Base-by-base conservation (phyloP, 1,139 yeast genomes). In the Hyphopichia fennica region DNA sequence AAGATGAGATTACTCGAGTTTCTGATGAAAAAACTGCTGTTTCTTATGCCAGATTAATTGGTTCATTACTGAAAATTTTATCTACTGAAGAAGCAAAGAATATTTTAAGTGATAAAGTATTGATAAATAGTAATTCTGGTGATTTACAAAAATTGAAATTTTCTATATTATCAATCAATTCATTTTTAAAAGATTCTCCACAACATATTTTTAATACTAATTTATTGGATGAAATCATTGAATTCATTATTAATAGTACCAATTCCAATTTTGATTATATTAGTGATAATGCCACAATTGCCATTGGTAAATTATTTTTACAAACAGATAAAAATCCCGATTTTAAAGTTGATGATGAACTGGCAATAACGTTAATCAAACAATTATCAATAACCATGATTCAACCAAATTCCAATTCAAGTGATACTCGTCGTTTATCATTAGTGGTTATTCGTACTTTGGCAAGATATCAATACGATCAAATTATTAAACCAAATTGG, bases 401-500 rank as follows among this genome's bases (percentile, higher is more conserved):
- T 20, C 62, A 70, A 37, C 89, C 93, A 5, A 68, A 55, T 2
- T 77, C 87, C 15, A 77, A 70, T 45, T 85, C 96, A 0, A 63
- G 77, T n/a, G 97, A 91, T 54, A 77, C 95, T 1, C 77, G 96
- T 61, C 77, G 98, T 58, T 69, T 91, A 47, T 70, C 96, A 1
- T 71, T 93, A 46, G 90, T 88, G 22, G 87, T 85, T 2, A 53
- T 85, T 20, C 76, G 96, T 58, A 87, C 96, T 0, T 73, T 87
- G 29, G 82, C 91, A 2, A 76, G 95, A 56, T 67, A 69, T 52
- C 79, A 83, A 48, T 78, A 73, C 48, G 74, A 69, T 3, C 60
- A 59, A 14, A 60, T 77, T 23, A 63, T 86, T 37, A 64, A 67
- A 42, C 80, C 84, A 10, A 70, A 76, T 53, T 69, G 82, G 49